Conservation (phyloP, 2,329 filamentous ascomycete genomes). For the Arthroderma sp. region DNA sequence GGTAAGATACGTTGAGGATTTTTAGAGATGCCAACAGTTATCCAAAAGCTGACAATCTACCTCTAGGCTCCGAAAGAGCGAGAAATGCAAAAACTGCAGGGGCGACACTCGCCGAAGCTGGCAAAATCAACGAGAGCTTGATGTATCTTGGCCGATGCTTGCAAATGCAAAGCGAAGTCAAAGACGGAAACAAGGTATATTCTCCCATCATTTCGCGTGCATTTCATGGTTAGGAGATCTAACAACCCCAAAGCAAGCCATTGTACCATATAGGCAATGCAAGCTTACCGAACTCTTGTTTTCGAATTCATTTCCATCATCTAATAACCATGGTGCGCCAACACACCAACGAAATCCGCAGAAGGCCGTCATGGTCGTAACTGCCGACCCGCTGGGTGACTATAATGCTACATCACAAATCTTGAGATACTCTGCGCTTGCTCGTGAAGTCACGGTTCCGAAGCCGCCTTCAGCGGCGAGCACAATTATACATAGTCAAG, state of each 20-base stretch:
- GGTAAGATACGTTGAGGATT: conserved; percentile 34
- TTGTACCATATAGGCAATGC: conserved; percentile 70
- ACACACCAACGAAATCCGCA: conserved; percentile 45
- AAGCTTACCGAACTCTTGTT: conserved; percentile 76
- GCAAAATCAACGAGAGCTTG: conserved; percentile 94
- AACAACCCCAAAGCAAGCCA: conserved; percentile 31
- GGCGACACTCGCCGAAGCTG: conserved; percentile 81
- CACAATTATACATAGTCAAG: conserved; percentile 41
- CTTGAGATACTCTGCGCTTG: conserved; percentile 81
- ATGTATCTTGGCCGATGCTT: conserved; percentile 98
- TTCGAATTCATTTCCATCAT: conserved; percentile 71
- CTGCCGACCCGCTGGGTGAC: conserved; percentile 81
- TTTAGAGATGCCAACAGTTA: background rate
- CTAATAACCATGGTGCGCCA: conserved; percentile 33
- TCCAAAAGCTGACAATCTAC: conserved; percentile 12
- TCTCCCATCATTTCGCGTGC: background rate
- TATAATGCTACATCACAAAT: conserved; percentile 97
- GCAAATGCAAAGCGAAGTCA: conserved; percentile 79
- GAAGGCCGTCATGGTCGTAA: conserved; percentile 90
- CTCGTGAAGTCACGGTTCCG: conserved; percentile 82
- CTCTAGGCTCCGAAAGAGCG: conserved; percentile 65
- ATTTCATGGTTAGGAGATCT: background rate
- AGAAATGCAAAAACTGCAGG: conserved; percentile 89
- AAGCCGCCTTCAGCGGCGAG: conserved; percentile 71
- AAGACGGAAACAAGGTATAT: conserved; percentile 57